Evolutionary conservation across 2,329 filamentous ascomycete species (phyloP).

Genomic region (Ophiostoma quercus): DNA sequence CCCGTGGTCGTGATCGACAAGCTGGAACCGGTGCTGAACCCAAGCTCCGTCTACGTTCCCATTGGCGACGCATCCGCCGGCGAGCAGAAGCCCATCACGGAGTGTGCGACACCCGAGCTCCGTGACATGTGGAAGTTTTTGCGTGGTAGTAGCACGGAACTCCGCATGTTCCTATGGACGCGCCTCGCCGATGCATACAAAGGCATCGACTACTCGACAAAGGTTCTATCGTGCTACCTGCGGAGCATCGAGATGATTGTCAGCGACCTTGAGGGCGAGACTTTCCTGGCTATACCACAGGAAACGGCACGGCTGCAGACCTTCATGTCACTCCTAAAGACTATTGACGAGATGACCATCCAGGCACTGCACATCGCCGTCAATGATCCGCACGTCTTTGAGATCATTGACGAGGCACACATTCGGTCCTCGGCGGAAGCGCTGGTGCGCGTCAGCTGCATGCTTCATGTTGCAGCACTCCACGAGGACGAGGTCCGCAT

Average conservation of each 20-base stretch:
- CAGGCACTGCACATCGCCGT: conserved; percentile 64
- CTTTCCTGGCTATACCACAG: conserved; percentile 54
- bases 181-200: conserved; percentile 85
- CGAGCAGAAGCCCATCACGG: conserved; percentile 40
- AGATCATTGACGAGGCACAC: conserved; percentile 77
- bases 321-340: conserved; percentile 71
- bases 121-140: conserved; percentile 83
- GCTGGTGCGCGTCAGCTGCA: conserved; percentile 63
- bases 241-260: conserved; percentile 81
- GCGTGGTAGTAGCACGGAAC: conserved; percentile 70
- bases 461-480: conserved; percentile 74
- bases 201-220: conserved; percentile 77
- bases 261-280: conserved; percentile 54
- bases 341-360: conserved; percentile 69
- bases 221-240: conserved; percentile 81
- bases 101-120: conserved; percentile 53
- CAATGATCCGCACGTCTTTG: conserved; percentile 51
- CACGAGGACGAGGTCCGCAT: conserved; percentile 82
- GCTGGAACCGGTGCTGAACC: conserved; percentile 84
- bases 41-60: conserved; percentile 49
- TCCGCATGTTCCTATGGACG: conserved; percentile 84
- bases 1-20: conserved; percentile 83
- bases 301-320: conserved; percentile 63
- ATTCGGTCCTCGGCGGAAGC: conserved; percentile 67
- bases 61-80: neutral